These are phyloP conservation scores for Hemileccinum rubropunctum DNA, from an alignment of 768 basidiomycete genomes.

Conservation along the genomic window DNA sequence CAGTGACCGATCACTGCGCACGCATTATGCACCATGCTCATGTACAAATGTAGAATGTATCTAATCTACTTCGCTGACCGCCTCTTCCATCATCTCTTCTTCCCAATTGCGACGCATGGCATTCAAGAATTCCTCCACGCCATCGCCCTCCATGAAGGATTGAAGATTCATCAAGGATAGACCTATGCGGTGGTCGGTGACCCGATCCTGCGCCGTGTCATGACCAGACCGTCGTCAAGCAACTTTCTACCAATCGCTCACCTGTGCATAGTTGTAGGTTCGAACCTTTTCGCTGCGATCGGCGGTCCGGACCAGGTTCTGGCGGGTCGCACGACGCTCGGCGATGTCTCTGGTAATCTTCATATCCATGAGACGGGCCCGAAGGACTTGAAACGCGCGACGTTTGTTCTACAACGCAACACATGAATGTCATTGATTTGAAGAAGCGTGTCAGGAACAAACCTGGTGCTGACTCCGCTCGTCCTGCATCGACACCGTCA, in stretches of 20 bases:
- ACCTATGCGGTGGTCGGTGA: slow-evolving; percentile 91
- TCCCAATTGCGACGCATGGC: slow-evolving; percentile 55
- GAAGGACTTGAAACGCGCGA: slow-evolving; percentile 89
- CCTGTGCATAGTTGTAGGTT: slow-evolving; percentile 94
- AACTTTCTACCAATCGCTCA: slow-evolving; percentile 11
- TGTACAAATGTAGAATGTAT: neutral
- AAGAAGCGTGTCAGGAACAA: neutral
- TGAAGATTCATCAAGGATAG: slow-evolving; percentile 67
- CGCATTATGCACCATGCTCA: neutral
- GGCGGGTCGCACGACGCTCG: slow-evolving; percentile 64
- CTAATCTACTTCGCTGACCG: slow-evolving; percentile 32
- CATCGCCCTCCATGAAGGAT: slow-evolving; percentile 66
- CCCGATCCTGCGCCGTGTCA: slow-evolving; percentile 61
- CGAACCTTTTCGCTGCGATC: slow-evolving; percentile 94
- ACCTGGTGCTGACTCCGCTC: slow-evolving; percentile 95
- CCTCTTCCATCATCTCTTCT: slow-evolving; percentile 54
- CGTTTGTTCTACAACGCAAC: slow-evolving; percentile 66
- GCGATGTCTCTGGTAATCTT: slow-evolving; percentile 71
- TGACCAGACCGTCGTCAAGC: neutral
- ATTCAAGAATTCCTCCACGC: slow-evolving; percentile 53
- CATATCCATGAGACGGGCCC: slow-evolving; percentile 79
- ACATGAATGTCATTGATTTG: neutral
- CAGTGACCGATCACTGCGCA: too few species aligned
- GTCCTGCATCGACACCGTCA: slow-evolving; percentile 98
- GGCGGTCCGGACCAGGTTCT: slow-evolving; percentile 72